A percentile compares a stretch with the other conserved stretches of the same genome.
These are phyloP conservation scores for Phytophthora podocarpi DNA, from an alignment of 352 stramenopile genomes.

Conservation along the genomic window DNA sequence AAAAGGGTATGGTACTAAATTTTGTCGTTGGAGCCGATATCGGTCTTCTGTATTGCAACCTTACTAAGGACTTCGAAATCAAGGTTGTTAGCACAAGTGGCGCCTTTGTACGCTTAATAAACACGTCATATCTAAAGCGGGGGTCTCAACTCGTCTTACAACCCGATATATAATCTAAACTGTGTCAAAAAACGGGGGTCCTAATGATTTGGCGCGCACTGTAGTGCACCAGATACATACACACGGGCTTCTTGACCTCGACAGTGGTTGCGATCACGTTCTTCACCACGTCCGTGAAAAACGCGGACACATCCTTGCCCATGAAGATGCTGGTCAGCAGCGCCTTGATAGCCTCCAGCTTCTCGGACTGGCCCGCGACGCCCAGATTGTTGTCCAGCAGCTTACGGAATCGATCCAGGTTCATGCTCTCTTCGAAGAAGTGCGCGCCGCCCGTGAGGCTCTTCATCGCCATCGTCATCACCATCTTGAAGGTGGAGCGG, in stretches of 20 bases:
- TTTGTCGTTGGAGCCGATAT: too few relatives aligned
- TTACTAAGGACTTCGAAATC: too few relatives aligned
- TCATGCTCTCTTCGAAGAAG: constrained; percentile 98
- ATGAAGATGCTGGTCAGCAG: constrained; percentile 97
- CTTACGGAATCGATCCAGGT: constrained; percentile 86
- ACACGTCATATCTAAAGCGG: too few relatives aligned
- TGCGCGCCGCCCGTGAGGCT: constrained; percentile 92
- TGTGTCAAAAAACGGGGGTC: too few relatives aligned
- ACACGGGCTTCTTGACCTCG: constrained; percentile 99
- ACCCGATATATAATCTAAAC: too few relatives aligned
- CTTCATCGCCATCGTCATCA: constrained; percentile 47
- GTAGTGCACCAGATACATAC: constrained; percentile 99
- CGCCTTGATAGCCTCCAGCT: constrained; percentile 98
- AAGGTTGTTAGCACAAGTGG: too few relatives aligned
- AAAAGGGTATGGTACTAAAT: too few relatives aligned
- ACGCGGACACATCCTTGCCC: constrained; percentile 96
- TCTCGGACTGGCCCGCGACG: constrained; percentile 81
- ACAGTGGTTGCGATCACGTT: constrained; percentile 94
- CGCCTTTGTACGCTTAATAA: too few relatives aligned
- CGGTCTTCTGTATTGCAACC: too few relatives aligned
- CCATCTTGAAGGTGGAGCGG: not conserved
- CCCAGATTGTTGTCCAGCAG: constrained; percentile 91
- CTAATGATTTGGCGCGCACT: too few relatives aligned
- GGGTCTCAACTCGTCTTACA: too few relatives aligned
- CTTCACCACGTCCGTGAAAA: constrained; percentile 98